phyloP scores from a whole-genome alignment of 768 basidiomycete genomes.

The Tylopilus rubrobrunneus region DNA sequence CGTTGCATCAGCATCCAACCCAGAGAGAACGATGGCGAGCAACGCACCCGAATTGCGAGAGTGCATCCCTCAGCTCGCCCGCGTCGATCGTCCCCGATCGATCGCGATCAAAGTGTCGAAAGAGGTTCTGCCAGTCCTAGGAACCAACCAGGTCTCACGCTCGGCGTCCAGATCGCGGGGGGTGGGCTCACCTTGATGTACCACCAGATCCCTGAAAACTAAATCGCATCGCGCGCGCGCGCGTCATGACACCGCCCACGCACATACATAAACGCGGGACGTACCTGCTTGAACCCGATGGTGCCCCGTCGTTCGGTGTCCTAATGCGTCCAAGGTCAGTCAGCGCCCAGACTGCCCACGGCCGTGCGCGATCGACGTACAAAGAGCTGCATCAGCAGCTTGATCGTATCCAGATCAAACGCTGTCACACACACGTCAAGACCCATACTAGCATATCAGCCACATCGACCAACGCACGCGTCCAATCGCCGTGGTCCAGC shows the following conservation, averaged over 20 bases:
- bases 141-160: too few species aligned
- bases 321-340: constrained; percentile 22
- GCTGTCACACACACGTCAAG: constrained; percentile 39
- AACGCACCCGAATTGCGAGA: constrained; percentile 66
- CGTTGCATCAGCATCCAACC: neutral
- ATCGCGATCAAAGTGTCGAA: constrained; percentile 82
- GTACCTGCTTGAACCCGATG: constrained; percentile 74
- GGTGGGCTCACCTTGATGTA: constrained; percentile 56
- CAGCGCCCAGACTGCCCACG: too few species aligned
- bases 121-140: constrained; percentile 84
- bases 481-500: constrained; percentile 67
- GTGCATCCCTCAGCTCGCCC: constrained; percentile 62
- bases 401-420: constrained; percentile 84
- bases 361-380: constrained; percentile 38
- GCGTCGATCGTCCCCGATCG: constrained; percentile 76
- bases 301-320: constrained; percentile 76
- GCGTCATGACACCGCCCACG: neutral
- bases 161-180: too few species aligned
- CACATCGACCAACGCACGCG: too few species aligned
- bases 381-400: constrained; percentile 77
- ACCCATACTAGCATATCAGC: too few species aligned
- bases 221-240: neutral
- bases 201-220: constrained; percentile 77
- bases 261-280: too few species aligned
- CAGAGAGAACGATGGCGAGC: neutral